Percentiles rank a stretch among this genome's conserved stretches.
phyloP scores from a whole-genome alignment of 2,329 filamentous ascomycete genomes.

The Monosporascus cannonballus region DNA sequence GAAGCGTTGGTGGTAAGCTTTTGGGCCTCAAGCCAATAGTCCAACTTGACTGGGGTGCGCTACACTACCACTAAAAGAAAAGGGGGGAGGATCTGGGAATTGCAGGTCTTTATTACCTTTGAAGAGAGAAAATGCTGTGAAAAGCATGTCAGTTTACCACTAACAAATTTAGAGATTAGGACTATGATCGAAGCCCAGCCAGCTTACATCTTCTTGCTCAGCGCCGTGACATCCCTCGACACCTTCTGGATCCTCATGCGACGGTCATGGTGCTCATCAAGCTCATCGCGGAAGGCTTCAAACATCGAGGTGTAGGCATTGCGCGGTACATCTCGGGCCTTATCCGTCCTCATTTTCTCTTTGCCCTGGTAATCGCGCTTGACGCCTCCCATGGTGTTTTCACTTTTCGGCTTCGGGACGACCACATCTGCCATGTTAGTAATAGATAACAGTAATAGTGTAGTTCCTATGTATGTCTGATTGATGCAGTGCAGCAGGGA shows the following conservation, averaged over 20 bases:
- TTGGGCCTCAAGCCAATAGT: no score
- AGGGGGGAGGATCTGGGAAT: background rate
- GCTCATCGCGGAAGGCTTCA: constrained; percentile 73
- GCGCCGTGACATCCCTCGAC: constrained; percentile 84
- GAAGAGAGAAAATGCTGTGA: constrained; percentile 74
- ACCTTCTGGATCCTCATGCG: constrained; percentile 86
- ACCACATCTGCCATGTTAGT: constrained; percentile 20
- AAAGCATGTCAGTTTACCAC: background rate
- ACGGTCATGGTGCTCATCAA: constrained; percentile 92
- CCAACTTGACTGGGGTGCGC: background rate
- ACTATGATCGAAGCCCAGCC: constrained; percentile 7
- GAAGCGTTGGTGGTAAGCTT: no score
- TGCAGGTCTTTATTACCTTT: constrained; percentile 49
- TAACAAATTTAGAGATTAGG: constrained; percentile 1
- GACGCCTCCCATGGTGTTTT: constrained; percentile 33
- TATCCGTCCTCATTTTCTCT: constrained; percentile 28
- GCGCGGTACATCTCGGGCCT: constrained; percentile 27
- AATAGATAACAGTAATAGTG: no score
- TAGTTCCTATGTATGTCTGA: background rate
- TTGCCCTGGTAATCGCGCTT: constrained; percentile 52
- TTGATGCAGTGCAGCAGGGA: background rate
- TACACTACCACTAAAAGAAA: background rate
- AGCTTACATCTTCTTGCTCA: constrained; percentile 91
- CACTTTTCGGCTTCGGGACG: constrained; percentile 12
- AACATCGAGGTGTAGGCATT: constrained; percentile 69